Evolutionary conservation across 73 alveolate genomes (phyloP).

Genomic region (Diophrys appendiculata): DNA sequence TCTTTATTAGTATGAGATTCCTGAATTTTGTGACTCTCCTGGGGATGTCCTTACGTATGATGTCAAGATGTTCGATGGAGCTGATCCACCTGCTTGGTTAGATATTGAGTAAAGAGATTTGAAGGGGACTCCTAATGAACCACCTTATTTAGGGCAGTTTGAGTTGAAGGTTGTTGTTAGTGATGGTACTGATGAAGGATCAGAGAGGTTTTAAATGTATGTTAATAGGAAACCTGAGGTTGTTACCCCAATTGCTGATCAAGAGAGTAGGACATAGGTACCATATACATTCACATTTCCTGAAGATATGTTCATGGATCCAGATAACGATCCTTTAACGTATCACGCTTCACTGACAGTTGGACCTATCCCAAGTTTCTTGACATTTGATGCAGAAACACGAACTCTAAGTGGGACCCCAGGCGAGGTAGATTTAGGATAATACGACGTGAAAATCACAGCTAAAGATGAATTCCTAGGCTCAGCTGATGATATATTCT

Average conservation of each 20-base stretch:
- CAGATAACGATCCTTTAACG: slow-evolving; percentile 17
- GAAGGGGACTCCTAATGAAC: too few species aligned
- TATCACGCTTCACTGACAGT: background rate
- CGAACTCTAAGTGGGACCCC: slow-evolving; percentile 20
- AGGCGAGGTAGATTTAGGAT: background rate
- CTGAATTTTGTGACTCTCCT: slow-evolving; percentile 27
- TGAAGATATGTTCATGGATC: slow-evolving; percentile 6
- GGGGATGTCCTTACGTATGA: background rate
- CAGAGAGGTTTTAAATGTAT: too few species aligned
- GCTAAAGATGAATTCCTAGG: slow-evolving; percentile 20
- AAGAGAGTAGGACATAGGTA: background rate
- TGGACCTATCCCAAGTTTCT: background rate
- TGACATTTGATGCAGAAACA: background rate
- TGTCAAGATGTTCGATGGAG: slow-evolving; percentile 9
- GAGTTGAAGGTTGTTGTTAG: too few species aligned
- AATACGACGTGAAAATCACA: background rate
- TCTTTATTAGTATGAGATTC: background rate
- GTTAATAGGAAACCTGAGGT: slow-evolving; percentile 16
- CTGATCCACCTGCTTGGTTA: slow-evolving; percentile 22
- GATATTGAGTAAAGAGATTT: too few species aligned
- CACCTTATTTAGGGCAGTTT: too few species aligned
- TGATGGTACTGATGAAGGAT: too few species aligned
- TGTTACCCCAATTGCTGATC: slow-evolving; percentile 12
- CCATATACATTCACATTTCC: background rate
- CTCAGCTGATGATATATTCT: slow-evolving; percentile 6